Base-by-base conservation (phyloP, 23 red algal genomes). In the Agarophyton chilense region DNA sequence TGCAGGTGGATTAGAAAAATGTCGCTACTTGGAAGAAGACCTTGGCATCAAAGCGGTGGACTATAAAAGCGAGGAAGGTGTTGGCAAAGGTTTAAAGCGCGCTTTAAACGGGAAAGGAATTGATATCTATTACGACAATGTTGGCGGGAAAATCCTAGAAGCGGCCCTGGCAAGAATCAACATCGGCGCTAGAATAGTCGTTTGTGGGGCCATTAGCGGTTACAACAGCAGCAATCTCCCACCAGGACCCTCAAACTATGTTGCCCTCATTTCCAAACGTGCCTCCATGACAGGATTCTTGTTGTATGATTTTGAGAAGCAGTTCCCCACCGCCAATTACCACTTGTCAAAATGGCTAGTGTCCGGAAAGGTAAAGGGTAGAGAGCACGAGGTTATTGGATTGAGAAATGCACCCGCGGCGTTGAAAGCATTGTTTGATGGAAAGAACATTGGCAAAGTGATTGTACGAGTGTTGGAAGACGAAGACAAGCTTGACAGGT, bases 71-170 rank as follows among this genome's bases (percentile, higher is more conserved):
- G 77, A 75, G 41, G 64, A 82, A 40, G 81, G 75, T 14, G 54
- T 86, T 25, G 71, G 67, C 0, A 70, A 47, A 29, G 83, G 76
- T 31, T 47, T 94, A 49, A 88, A 85, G 39, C 54, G 82, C 18
- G 93, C 79, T 44, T 63, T 95, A 25, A 39, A 64, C 2, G 54
- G 46, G 36, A 54, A 63, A 46, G 52, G 93, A n/a, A 86, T 95
- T 33, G 86, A 91, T 43, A 60, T 95, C 35, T 95, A 84, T 45
- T 95, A 91, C 70, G 93, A 95, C 29, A 95, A 90, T 55, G 93
- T 95, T 21, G 93, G 93, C 1, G 93, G 93, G 4, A 78, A 65
- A 36, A 75, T 58, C 14, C 81, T 95, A n/a, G 84, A 95, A 42
- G 93, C 87, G 11, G 93, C 80, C 16, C 72, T 95, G 54, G 31